Conservation (phyloP, 2,329 filamentous ascomycete genomes). For the Ophiostoma populinum region DNA sequence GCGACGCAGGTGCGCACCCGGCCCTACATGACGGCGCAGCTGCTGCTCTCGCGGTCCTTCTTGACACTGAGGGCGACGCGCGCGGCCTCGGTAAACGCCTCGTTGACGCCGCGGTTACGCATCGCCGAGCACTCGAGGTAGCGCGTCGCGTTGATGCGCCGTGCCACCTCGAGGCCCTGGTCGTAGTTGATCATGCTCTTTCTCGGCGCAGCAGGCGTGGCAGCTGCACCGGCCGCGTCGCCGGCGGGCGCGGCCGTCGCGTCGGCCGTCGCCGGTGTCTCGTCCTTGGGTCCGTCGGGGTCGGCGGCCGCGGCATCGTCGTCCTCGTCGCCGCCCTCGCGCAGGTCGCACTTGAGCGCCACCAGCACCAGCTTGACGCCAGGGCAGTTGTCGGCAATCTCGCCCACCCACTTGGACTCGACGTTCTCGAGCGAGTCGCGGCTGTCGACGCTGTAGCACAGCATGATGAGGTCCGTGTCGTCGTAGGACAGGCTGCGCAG, state of each 20-base stretch:
- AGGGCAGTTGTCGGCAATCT: slow-evolving; percentile 95
- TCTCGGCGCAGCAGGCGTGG: slow-evolving; percentile 23
- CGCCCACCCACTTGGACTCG: slow-evolving; percentile 93
- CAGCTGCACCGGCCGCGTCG: slow-evolving; percentile 16
- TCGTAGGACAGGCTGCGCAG: slow-evolving; percentile 89
- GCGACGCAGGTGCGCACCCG: neutral
- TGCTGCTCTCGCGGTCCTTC: slow-evolving; percentile 44
- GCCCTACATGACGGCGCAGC: slow-evolving; percentile 40
- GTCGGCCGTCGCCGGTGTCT: slow-evolving; percentile 10
- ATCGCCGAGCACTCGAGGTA: slow-evolving; percentile 98
- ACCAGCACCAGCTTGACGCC: slow-evolving; percentile 90
- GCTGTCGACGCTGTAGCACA: slow-evolving; percentile 95
- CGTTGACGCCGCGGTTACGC: slow-evolving; percentile 94
- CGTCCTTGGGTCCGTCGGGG: too few species aligned
- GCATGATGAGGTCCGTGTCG: slow-evolving; percentile 95
- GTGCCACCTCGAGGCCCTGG: slow-evolving; percentile 76
- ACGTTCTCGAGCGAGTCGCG: slow-evolving; percentile 96
- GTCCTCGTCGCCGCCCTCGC: slow-evolving; percentile 59
- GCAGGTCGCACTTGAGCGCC: slow-evolving; percentile 88
- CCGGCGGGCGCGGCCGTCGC: slow-evolving; percentile 36
- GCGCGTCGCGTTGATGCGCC: slow-evolving; percentile 78
- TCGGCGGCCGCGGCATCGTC: slow-evolving; percentile 23
- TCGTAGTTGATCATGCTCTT: slow-evolving; percentile 74
- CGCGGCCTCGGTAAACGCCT: slow-evolving; percentile 94
- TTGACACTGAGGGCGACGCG: slow-evolving; percentile 71